phyloP scores from a whole-genome alignment of 495 filamentous ascomycete genomes.

The Neurospora cerealis region DNA sequence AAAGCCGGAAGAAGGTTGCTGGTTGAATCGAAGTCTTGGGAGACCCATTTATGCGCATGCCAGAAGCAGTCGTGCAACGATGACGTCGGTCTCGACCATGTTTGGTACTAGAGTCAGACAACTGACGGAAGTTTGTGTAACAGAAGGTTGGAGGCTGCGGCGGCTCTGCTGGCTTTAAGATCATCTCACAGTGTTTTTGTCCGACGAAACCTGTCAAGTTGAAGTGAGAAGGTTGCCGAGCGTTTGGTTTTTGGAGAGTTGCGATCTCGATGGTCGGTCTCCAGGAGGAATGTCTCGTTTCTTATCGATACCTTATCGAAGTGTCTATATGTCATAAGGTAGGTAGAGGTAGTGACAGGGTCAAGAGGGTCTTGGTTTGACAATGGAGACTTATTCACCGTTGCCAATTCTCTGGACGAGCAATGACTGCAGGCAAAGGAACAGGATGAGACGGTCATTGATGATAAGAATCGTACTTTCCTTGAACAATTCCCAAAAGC shows the following conservation, averaged over 20 bases:
- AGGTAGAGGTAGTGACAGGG: not conserved
- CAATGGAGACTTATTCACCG: not conserved
- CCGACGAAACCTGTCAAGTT: not conserved
- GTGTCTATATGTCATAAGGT: not conserved
- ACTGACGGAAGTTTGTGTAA: not conserved
- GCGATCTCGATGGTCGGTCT: not conserved
- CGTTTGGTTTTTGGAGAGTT: not conserved
- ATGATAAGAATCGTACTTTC: not conserved
- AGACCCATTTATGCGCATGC: not conserved
- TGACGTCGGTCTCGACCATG: not conserved
- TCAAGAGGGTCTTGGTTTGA: not conserved
- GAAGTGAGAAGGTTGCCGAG: not conserved
- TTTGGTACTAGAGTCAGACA: not conserved
- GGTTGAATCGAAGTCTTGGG: not conserved
- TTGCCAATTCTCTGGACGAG: not conserved
- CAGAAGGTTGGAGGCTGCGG: not conserved
- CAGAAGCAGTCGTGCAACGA: not conserved
- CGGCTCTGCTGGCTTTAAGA: not conserved
- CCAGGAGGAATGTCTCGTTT: not conserved
- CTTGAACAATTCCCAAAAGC: not conserved
- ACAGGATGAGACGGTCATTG: not conserved
- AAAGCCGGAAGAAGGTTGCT: not conserved
- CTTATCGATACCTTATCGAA: not conserved
- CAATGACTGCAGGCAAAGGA: too few relatives aligned
- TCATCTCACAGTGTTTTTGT: not conserved